Conservation (phyloP, 225 moss, liverwort and hornwort genomes). For the Anthoceros angustus region DNA sequence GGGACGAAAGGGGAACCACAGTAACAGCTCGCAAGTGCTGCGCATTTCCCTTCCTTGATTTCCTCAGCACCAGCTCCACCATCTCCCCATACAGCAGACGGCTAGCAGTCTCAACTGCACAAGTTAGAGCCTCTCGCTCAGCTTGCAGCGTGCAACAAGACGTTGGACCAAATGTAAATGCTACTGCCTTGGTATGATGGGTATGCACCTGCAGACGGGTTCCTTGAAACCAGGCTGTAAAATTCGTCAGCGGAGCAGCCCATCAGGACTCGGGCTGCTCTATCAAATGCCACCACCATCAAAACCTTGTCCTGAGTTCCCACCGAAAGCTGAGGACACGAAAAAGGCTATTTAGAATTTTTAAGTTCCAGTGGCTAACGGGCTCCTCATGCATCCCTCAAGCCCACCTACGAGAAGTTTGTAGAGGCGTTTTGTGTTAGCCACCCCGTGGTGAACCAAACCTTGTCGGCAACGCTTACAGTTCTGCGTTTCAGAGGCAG, state of each 20-base stretch:
- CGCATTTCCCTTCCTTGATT: conserved; percentile 29
- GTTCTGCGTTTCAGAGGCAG: conserved; percentile 12
- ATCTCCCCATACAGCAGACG: conserved; percentile 38
- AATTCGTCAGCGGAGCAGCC: conserved; percentile 34
- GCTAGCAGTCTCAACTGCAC: conserved; percentile 27
- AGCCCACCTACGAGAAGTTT: conserved; percentile 17
- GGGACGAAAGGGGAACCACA: conserved; percentile 30
- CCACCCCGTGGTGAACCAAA: conserved; percentile 19
- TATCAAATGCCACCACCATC: conserved; percentile 40
- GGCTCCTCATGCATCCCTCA: background rate
- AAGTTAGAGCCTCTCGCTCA: background rate
- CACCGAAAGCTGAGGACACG: conserved; percentile 31
- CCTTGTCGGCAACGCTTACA: conserved; percentile 26
- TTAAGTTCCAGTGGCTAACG: background rate
- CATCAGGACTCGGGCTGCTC: conserved; percentile 28
- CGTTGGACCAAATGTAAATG: too few species aligned
- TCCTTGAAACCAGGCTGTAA: conserved; percentile 18
- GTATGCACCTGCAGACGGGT: conserved; percentile 16
- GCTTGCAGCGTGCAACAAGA: too few species aligned
- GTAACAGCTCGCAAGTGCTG: conserved; percentile 37
- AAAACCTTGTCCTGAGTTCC: conserved; percentile 25
- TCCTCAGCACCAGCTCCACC: conserved; percentile 29
- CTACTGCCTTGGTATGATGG: too few species aligned
- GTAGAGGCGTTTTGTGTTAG: conserved; percentile 29
- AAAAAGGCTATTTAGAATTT: background rate